These are phyloP conservation scores for Thecaphora thlaspeos DNA, from an alignment of 1,284 basidiomycete species.

Conservation along the genomic window DNA sequence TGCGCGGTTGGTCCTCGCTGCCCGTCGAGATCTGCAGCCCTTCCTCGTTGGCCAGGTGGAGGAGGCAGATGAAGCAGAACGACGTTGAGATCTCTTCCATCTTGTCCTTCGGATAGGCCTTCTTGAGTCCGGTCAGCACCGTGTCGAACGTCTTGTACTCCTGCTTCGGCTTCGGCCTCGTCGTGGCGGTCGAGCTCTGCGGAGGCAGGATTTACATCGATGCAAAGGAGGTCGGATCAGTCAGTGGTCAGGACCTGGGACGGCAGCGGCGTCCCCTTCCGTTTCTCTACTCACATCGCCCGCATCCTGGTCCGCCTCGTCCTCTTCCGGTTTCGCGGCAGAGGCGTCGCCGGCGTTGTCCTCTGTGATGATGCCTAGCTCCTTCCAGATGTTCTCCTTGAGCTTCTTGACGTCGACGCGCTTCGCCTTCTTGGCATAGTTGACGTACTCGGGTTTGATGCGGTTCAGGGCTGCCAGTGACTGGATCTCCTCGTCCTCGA, in stretches of 20 bases:
- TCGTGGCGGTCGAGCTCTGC: conserved; percentile 4
- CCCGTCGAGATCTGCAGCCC: conserved; percentile 64
- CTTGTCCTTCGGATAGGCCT: conserved; percentile 83
- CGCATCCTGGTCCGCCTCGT: conserved; percentile 1
- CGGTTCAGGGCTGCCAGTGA: conserved; percentile 74
- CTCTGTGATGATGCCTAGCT: conserved; percentile 62
- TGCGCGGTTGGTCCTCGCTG: conserved; percentile 16
- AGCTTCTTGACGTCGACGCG: conserved; percentile 92
- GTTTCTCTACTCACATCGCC: neutral
- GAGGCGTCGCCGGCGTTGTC: conserved; percentile 20
- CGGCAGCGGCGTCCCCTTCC: too few species aligned
- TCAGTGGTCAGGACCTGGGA: too few species aligned
- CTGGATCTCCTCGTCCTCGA: conserved; percentile 78
- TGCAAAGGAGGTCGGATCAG: too few species aligned
- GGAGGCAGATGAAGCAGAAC: conserved; percentile 97
- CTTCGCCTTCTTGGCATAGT: conserved; percentile 94
- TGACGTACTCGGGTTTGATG: conserved; percentile 82
- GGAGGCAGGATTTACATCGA: too few species aligned
- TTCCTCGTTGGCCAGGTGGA: conserved; percentile 93
- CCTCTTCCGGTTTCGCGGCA: neutral
- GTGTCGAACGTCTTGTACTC: conserved; percentile 65
- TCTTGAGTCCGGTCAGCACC: conserved; percentile 78
- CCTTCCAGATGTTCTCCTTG: conserved; percentile 97
- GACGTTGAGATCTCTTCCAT: conserved; percentile 98
- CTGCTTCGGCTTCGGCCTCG: neutral